These are phyloP conservation scores for Lathyrus tuberosus DNA, from an alignment of 306 rosid species.

Conservation along the genomic window DNA sequence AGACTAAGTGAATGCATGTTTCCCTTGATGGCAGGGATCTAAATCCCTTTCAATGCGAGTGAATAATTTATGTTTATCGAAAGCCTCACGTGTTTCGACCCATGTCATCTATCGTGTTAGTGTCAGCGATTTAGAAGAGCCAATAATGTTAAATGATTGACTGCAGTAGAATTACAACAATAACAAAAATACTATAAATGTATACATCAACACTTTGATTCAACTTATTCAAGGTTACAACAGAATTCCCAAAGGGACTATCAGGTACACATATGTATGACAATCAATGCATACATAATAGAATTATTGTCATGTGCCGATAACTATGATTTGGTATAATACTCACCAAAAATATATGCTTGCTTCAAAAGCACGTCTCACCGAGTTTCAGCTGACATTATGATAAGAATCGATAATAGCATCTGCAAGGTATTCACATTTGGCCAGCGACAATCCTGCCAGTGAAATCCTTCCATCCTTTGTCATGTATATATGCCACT, in stretches of 20 bases:
- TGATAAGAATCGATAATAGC: conserved; percentile 88
- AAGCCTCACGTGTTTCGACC: neutral
- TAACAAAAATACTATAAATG: conserved; percentile 17
- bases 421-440: conserved; percentile 92
- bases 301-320: conserved; percentile 40
- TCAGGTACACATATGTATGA: conserved; percentile 31
- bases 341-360: conserved; percentile 46
- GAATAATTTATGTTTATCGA: neutral
- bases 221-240: conserved; percentile 40
- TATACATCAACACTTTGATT: conserved; percentile 26
- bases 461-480: conserved; percentile 97
- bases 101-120: neutral
- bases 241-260: conserved; percentile 36
- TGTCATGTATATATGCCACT: conserved; percentile 98
- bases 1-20: neutral
- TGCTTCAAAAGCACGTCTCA: conserved; percentile 32
- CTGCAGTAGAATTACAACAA: neutral
- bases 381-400: conserved; percentile 70
- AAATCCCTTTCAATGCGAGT: neutral
- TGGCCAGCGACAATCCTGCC: conserved; percentile 90
- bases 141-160: neutral
- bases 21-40: neutral
- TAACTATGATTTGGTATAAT: conserved; percentile 31
- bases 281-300: conserved; percentile 25
- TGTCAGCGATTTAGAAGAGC: neutral